These are phyloP conservation scores for Fusarium chuoi DNA, from an alignment of 2,329 filamentous ascomycete species.

Conservation along the genomic window DNA sequence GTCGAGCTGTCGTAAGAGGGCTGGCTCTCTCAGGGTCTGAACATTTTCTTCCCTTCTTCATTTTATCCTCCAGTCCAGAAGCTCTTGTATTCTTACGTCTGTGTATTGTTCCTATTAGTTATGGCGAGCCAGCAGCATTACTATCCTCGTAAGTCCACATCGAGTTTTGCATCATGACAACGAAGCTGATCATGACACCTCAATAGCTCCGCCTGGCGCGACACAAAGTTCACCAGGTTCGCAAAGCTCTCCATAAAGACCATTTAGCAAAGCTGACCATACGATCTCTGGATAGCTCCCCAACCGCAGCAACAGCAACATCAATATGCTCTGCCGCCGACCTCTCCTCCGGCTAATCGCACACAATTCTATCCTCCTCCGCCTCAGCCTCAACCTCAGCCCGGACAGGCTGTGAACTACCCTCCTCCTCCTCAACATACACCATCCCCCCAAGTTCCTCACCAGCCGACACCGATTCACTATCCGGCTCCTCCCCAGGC, in stretches of 20 bases:
- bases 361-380: constrained; percentile 58
- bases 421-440: constrained; percentile 42
- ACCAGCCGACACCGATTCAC: constrained; percentile 24
- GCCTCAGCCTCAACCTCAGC: constrained; percentile 49
- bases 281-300: constrained; percentile 29
- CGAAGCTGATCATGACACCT: constrained; percentile 36
- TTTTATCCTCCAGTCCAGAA: not conserved
- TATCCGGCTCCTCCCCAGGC: constrained; percentile 39
- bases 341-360: constrained; percentile 58
- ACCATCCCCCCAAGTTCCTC: constrained; percentile 39
- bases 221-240: constrained; percentile 45
- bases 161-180: constrained; percentile 24
- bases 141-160: constrained; percentile 57
- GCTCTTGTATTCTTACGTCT: not conserved
- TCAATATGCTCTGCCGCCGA: constrained; percentile 59
- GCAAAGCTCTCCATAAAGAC: constrained; percentile 7
- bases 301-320: constrained; percentile 46
- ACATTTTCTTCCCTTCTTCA: constrained; percentile 3
- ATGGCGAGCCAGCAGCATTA: constrained; percentile 57
- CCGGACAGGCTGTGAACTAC: constrained; percentile 44
- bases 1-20: constrained; percentile 11
- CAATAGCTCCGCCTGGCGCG: constrained; percentile 55
- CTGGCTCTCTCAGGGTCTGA: constrained; percentile 13
- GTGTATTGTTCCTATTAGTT: constrained; percentile 2
- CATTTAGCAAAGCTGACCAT: constrained; percentile 21